Base-by-base conservation (phyloP, 768 basidiomycete genomes). In the Boletus tomentosulus region DNA sequence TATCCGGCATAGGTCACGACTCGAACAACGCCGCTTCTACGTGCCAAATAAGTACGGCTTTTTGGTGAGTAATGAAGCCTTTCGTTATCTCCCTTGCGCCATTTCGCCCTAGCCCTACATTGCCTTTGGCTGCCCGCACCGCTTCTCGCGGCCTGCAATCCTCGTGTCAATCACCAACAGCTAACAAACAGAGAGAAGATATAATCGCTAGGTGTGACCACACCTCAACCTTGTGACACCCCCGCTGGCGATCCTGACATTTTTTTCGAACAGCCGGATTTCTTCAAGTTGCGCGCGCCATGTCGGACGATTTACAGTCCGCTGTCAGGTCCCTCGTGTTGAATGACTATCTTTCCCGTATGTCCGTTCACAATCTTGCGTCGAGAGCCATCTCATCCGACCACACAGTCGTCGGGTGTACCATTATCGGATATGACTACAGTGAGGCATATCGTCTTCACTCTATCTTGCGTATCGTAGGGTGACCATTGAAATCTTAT, bases 341-440 rank as follows among this genome's bases (percentile, higher is more conserved):
- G 15, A 30, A 28, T 30, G n/a, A 45, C 15, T 45, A 45, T 16
- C 9, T 30, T 13, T 30, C 15, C 4, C 25, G 42, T 43, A 27
- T n/a, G 44, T 27, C 19, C 19, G 9, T 16, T 45, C 27, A 7
- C 9, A 6, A n/a, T 10, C n/a, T 3, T 45, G 9, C 7, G 16
- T 22, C 6, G 16, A 45, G 8, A 27, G 16, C 3, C 0, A 28
- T 41, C 42, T 44, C 2, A 58, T 7, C 0, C 12, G 25, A 15
- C 0, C 6, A 8, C 6, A 1, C 11, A 59, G 57, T 58, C 4
- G 0, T 25, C 1, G 12, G 22, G 2, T 25, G 39, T 2, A 28
- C 44, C 10, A 33, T 27, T 13, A 37, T 51, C 15, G 43, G 28
- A 13, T 59, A 59, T 38, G 57, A 59, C 25, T 59, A 51, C 25